A percentile compares a stretch with the other conserved stretches of the same genome.
Evolutionary conservation across 169 alveolate species (phyloP).

Genomic region (Cryptosporidium bovis): DNA sequence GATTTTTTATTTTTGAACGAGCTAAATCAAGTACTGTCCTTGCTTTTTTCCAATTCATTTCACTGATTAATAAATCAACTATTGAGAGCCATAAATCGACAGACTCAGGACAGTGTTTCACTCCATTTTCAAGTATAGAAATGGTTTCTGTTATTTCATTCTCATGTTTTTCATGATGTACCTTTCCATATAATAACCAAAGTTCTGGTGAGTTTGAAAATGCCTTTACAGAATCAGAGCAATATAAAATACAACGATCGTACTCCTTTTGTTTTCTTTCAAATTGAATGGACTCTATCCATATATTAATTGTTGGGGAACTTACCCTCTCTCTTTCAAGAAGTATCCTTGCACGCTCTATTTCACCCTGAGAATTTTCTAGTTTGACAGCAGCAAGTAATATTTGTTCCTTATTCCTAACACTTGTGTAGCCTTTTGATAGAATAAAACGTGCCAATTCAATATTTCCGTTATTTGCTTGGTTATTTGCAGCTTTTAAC

Average conservation of each 20-base stretch:
- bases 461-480: constrained; percentile 90
- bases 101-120: constrained; percentile 81
- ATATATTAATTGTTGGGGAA: constrained; percentile 86
- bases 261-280: constrained; percentile 87
- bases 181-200: constrained; percentile 38
- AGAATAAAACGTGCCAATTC: constrained; percentile 88
- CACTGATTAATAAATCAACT: constrained; percentile 84
- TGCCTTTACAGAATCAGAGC: constrained; percentile 42
- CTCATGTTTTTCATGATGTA: constrained; percentile 1
- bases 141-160: constrained; percentile 55
- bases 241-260: constrained; percentile 4
- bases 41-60: constrained; percentile 87
- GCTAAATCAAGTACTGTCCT: constrained; percentile 92
- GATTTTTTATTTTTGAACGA: constrained; percentile 86
- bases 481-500: constrained; percentile 92
- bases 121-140: constrained; percentile 78
- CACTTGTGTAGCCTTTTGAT: constrained; percentile 88
- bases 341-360: constrained; percentile 91
- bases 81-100: constrained; percentile 90
- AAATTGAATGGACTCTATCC: constrained; percentile 93
- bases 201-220: constrained; percentile 14
- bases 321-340: constrained; percentile 89
- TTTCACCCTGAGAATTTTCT: constrained; percentile 91
- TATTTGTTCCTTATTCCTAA: constrained; percentile 86
- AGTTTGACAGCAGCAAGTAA: constrained; percentile 91